Evolutionary conservation across 2,329 filamentous ascomycete species (phyloP).

Genomic region (Remersonia thermophila): DNA sequence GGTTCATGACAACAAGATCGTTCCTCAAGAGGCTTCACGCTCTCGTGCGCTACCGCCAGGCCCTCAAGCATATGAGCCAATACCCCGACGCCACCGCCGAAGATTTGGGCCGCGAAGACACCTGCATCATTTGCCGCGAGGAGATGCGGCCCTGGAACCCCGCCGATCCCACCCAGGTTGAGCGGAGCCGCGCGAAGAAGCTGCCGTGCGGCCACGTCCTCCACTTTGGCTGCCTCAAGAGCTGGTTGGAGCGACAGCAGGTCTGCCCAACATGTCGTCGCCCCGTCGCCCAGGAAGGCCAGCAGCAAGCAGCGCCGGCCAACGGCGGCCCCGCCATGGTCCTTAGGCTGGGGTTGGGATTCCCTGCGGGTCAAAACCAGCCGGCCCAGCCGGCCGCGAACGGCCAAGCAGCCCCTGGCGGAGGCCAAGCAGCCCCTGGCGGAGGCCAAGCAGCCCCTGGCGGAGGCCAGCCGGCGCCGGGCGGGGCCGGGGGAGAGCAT

Average conservation of each 20-base stretch:
- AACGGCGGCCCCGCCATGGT: conserved; percentile 26
- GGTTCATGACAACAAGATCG: conserved; percentile 86
- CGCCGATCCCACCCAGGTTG: conserved; percentile 55
- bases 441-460: conserved; percentile 5
- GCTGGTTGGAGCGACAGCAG: conserved; percentile 94
- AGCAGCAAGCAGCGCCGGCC: conserved; percentile 14
- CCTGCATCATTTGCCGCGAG: conserved; percentile 95
- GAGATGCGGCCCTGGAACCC: conserved; percentile 77
- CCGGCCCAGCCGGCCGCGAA: conserved; percentile 19
- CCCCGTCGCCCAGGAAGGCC: conserved; percentile 56
- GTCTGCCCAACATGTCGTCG: conserved; percentile 90
- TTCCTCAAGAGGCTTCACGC: conserved; percentile 85
- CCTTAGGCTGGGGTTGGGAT: conserved; percentile 22
- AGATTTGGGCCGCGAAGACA: conserved; percentile 75
- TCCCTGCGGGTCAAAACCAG: conserved; percentile 24
- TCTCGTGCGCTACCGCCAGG: conserved; percentile 79
- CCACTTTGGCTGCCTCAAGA: conserved; percentile 87
- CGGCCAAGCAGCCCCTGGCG: conserved; percentile 16
- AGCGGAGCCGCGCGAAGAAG: conserved; percentile 84
- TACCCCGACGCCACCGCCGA: conserved; percentile 85
- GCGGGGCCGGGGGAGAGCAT: conserved; percentile 15
- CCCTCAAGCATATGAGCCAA: conserved; percentile 85
- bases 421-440: conserved; percentile 20
- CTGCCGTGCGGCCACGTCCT: conserved; percentile 91
- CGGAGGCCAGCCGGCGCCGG: conserved; percentile 20